A percentile compares a stretch with the other conserved stretches of the same genome.
Conservation (phyloP, 2,329 filamentous ascomycete genomes). For the Triangularia verruculosa region DNA sequence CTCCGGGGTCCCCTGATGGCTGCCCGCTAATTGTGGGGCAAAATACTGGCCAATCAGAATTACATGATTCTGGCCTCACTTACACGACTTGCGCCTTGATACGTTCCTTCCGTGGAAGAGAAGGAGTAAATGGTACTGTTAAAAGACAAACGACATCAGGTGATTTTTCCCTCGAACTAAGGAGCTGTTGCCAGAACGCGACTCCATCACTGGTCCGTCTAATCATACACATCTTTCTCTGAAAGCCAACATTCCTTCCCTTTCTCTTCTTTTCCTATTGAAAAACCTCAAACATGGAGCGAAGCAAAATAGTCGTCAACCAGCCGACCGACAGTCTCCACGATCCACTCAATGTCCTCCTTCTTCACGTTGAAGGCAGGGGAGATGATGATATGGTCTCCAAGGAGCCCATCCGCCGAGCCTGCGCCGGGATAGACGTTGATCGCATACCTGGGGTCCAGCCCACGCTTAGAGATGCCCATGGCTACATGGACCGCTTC, state of each 20-base stretch:
- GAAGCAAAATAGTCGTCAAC: conserved; percentile 48
- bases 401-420: conserved; percentile 55
- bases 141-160: not conserved
- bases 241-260: not conserved
- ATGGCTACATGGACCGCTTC: conserved; percentile 32
- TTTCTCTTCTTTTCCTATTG: not conserved
- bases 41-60: not conserved
- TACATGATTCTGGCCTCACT: not conserved
- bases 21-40: not conserved
- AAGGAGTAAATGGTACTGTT: not conserved
- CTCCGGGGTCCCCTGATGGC: not conserved
- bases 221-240: not conserved
- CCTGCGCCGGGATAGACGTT: conserved; percentile 62
- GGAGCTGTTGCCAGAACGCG: not conserved
- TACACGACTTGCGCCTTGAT: not conserved
- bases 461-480: conserved; percentile 34
- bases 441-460: conserved; percentile 36
- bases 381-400: conserved; percentile 68
- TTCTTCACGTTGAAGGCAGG: conserved; percentile 64
- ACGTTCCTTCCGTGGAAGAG: not conserved
- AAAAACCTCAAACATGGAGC: not conserved
- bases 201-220: not conserved
- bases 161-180: not conserved
- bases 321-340: conserved; percentile 48
- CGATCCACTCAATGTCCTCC: conserved; percentile 55